Evolutionary conservation across 2,329 filamentous ascomycete species (phyloP).

Genomic region (Onygenales sp.): DNA sequence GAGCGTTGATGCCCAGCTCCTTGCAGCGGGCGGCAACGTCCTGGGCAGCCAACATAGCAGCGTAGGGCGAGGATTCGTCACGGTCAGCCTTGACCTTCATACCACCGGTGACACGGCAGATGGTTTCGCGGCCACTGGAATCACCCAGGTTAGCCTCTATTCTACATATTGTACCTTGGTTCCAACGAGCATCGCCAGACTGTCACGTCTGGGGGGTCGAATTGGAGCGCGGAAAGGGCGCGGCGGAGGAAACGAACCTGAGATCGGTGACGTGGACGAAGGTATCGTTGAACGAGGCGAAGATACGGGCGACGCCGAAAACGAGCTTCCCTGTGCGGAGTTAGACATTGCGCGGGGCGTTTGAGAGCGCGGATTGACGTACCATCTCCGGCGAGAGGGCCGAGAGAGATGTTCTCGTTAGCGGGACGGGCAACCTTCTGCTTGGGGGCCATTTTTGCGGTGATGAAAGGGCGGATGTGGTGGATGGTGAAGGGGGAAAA

Average conservation of each 20-base stretch:
- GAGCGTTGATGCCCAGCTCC: constrained; percentile 79
- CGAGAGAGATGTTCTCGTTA: constrained; percentile 96
- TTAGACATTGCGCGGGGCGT: constrained; percentile 6
- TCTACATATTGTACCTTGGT: not conserved
- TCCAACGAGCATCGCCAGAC: no score
- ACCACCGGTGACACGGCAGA: constrained; percentile 98
- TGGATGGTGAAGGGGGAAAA: constrained; percentile 31
- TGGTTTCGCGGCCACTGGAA: constrained; percentile 97
- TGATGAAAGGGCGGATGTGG: constrained; percentile 27
- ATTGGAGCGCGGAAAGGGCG: not conserved
- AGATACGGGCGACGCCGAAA: constrained; percentile 96
- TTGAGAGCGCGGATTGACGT: constrained; percentile 11
- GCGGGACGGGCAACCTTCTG: constrained; percentile 69
- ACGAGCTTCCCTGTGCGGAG: constrained; percentile 70
- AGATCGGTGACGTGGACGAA: constrained; percentile 99
- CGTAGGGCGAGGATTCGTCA: constrained; percentile 99
- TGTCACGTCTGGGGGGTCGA: not conserved
- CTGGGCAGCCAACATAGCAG: constrained; percentile 99
- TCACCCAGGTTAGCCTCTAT: constrained; percentile 55
- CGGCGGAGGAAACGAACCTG: constrained; percentile 47
- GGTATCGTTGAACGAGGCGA: constrained; percentile 89
- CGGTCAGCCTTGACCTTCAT: constrained; percentile 99
- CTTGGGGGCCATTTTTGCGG: constrained; percentile 82
- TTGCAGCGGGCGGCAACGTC: constrained; percentile 90
- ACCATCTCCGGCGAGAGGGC: constrained; percentile 95